Evolutionary conservation across 106 monocot genomes (phyloP).

Genomic region (Platanthera zijinensis): DNA sequence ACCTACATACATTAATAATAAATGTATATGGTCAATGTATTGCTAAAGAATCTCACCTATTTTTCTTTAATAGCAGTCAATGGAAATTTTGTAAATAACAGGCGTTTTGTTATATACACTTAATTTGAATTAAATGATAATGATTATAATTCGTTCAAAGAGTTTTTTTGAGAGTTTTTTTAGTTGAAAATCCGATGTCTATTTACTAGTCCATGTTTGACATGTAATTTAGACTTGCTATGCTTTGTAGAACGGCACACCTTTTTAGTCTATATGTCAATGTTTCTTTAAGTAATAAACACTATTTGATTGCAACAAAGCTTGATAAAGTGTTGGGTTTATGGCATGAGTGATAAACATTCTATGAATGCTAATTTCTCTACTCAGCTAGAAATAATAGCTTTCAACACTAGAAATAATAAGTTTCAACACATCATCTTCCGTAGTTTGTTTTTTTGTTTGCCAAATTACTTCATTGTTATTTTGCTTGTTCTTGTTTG

Average conservation of each 20-base stretch:
- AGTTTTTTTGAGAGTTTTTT: neutral
- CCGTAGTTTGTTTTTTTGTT: neutral
- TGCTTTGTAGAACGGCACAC: neutral
- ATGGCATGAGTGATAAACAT: neutral
- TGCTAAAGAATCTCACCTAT: too few relatives aligned
- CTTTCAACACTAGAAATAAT: neutral
- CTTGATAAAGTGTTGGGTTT: neutral
- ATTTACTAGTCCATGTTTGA: neutral
- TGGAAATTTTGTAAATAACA: neutral
- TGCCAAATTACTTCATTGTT: neutral
- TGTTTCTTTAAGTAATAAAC: neutral
- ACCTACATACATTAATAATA: too few relatives aligned
- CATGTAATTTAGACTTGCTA: neutral
- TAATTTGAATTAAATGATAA: neutral
- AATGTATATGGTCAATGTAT: too few relatives aligned
- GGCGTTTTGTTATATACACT: neutral
- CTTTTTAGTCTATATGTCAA: neutral
- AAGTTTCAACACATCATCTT: too few relatives aligned
- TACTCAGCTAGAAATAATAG: neutral
- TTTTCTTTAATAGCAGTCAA: too few relatives aligned
- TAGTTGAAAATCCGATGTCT: neutral
- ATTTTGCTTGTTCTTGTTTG: neutral
- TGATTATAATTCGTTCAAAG: neutral
- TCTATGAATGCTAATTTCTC: neutral
- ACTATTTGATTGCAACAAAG: neutral